Percentiles rank a stretch among this genome's conserved stretches.
These are phyloP conservation scores for Haplosporangium gracile DNA, from an alignment of 192 early-diverging fungal species.

Conservation along the genomic window DNA sequence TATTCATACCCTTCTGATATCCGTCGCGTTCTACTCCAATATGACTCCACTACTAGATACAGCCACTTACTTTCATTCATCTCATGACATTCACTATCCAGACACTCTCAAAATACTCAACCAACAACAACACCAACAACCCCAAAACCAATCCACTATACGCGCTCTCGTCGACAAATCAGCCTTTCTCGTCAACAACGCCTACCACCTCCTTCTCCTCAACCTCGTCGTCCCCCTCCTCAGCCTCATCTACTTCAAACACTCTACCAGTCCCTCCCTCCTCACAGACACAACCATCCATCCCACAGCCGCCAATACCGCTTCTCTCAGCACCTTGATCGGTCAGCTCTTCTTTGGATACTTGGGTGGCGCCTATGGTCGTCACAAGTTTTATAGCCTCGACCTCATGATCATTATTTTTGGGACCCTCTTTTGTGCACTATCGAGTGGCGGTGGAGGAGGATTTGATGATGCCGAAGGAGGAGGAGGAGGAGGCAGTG, in stretches of 20 bases:
- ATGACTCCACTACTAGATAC: not conserved
- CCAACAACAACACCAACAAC: conserved; percentile 52
- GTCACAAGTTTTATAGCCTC: conserved; percentile 91
- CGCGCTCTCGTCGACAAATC: conserved; percentile 74
- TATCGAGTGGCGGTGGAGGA: conserved; percentile 63
- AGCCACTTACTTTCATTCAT: conserved; percentile 19
- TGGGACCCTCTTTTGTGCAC: conserved; percentile 82
- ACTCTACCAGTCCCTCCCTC: conserved; percentile 65
- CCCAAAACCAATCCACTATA: conserved; percentile 77
- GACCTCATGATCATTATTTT: conserved; percentile 94
- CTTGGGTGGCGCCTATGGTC: conserved; percentile 87
- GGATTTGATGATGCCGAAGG: conserved; percentile 35
- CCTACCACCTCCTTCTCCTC: conserved; percentile 96
- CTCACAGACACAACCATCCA: conserved; percentile 64
- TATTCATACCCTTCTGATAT: conserved; percentile 12
- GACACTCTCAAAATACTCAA: not conserved
- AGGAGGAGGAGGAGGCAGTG: not conserved
- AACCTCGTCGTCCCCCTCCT: conserved; percentile 91
- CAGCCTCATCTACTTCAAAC: conserved; percentile 75
- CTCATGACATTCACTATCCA: not conserved
- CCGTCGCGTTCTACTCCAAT: not conserved
- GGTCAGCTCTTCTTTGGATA: conserved; percentile 88
- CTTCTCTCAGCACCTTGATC: conserved; percentile 86
- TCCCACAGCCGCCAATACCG: conserved; percentile 79
- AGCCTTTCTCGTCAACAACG: conserved; percentile 90